phyloP scores from a whole-genome alignment of 164 flowering plant species.

The Hamamelis virginiana region DNA sequence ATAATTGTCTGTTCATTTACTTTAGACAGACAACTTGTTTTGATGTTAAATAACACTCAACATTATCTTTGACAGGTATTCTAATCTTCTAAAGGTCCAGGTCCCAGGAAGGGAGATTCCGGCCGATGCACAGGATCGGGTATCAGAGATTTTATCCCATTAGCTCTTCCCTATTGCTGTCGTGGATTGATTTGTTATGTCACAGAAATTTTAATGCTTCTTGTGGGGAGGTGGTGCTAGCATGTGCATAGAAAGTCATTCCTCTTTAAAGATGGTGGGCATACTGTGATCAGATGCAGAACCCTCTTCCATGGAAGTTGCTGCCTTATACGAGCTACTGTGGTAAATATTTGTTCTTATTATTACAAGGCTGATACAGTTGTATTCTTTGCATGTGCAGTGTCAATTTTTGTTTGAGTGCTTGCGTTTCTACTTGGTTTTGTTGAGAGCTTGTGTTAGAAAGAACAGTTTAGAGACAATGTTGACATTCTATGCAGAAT shows the following conservation, averaged over 20 bases:
- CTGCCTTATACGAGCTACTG: not conserved
- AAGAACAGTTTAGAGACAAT: too few relatives aligned
- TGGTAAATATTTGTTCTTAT: not conserved
- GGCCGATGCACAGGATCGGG: constrained; percentile 64
- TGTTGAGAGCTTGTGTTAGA: too few relatives aligned
- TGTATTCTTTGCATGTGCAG: too few relatives aligned
- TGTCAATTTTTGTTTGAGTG: too few relatives aligned
- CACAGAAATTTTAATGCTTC: not conserved
- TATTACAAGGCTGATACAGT: too few relatives aligned
- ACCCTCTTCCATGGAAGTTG: not conserved
- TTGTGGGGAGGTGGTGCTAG: not conserved
- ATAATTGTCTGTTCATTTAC: not conserved
- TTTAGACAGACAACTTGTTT: not conserved
- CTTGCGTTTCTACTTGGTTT: too few relatives aligned
- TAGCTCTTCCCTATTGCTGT: constrained; percentile 14
- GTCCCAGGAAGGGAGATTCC: constrained; percentile 98
- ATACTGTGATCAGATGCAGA: not conserved
- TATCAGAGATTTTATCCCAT: constrained; percentile 59
- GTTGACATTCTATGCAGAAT: too few relatives aligned
- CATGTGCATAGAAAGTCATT: not conserved
- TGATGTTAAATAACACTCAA: not conserved
- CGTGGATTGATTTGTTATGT: not conserved
- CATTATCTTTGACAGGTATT: constrained; percentile 56
- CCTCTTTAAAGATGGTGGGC: not conserved
- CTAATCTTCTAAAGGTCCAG: constrained; percentile 72